phyloP scores from a whole-genome alignment of 2,329 filamentous ascomycete species.

The Phyllosticta citrichinensis region DNA sequence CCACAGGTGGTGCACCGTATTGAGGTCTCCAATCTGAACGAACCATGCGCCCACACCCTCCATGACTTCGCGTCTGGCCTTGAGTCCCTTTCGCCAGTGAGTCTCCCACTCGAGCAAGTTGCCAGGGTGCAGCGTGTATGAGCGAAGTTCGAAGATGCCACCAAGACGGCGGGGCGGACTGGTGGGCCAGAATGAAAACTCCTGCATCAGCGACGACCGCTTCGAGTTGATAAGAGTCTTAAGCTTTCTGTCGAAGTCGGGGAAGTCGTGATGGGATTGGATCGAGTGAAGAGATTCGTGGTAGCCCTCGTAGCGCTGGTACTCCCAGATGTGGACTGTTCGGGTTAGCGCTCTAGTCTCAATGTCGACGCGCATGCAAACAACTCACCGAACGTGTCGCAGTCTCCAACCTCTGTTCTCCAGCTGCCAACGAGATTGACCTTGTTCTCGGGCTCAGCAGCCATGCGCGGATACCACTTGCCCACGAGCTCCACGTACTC shows the following conservation, averaged over 20 bases:
- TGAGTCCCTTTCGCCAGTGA: slow-evolving; percentile 88
- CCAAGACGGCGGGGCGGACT: slow-evolving; percentile 81
- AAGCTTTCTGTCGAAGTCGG: slow-evolving; percentile 74
- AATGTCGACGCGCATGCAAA: not conserved
- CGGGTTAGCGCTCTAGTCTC: slow-evolving; percentile 12
- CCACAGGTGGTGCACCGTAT: slow-evolving; percentile 97
- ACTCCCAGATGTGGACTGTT: slow-evolving; percentile 97
- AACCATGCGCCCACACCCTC: slow-evolving; percentile 98
- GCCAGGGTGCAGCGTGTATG: slow-evolving; percentile 90
- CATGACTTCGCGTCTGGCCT: slow-evolving; percentile 91
- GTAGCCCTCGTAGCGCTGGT: slow-evolving; percentile 93
- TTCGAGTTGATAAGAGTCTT: slow-evolving; percentile 78
- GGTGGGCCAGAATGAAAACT: slow-evolving; percentile 99
- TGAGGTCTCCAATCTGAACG: slow-evolving; percentile 93
- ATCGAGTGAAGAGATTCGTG: slow-evolving; percentile 85
- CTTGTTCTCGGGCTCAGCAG: slow-evolving; percentile 74
- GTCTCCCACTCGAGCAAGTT: slow-evolving; percentile 98
- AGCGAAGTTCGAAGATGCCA: slow-evolving; percentile 89
- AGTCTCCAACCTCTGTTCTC: slow-evolving; percentile 95
- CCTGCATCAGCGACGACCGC: slow-evolving; percentile 90
- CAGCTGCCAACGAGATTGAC: slow-evolving; percentile 96
- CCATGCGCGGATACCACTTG: slow-evolving; percentile 86
- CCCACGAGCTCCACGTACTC: slow-evolving; percentile 89
- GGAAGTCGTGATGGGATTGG: slow-evolving; percentile 70
- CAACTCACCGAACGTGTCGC: slow-evolving; percentile 80